These are phyloP conservation scores for Phalaenopsis hybrid DNA, from an alignment of 116 monocot genomes.

Conservation along the genomic window DNA sequence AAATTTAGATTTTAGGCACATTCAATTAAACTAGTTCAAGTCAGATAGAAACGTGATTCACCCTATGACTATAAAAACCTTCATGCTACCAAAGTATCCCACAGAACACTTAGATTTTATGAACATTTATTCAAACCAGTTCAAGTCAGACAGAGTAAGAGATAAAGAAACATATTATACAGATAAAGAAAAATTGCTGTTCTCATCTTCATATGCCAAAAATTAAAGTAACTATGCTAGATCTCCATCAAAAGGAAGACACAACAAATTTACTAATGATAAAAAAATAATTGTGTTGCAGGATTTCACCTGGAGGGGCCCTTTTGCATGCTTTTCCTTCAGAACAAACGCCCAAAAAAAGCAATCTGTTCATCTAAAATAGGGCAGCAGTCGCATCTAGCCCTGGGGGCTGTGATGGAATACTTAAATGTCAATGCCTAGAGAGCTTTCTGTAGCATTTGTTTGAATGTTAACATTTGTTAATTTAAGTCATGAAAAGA, in stretches of 20 bases:
- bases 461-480: neutral
- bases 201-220: neutral
- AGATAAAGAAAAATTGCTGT: neutral
- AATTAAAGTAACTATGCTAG: neutral
- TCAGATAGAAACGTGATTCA: too few species aligned
- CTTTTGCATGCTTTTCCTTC: slow-evolving; percentile 29
- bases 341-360: neutral
- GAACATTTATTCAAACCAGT: too few species aligned
- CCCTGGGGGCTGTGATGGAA: neutral
- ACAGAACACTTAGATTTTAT: neutral
- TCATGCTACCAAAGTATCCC: neutral
- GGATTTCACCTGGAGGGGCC: slow-evolving; percentile 26
- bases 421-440: neutral
- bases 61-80: neutral
- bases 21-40: too few species aligned
- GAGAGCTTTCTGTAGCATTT: neutral
- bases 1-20: neutral
- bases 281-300: slow-evolving; percentile 8
- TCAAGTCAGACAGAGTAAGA: neutral
- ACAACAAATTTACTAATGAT: neutral
- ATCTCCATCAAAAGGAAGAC: neutral
- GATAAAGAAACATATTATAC: neutral
- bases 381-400: neutral
- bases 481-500: neutral
- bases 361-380: neutral